These are phyloP conservation scores for Nothophoma quercina DNA, from an alignment of 2,329 filamentous ascomycete species.

Conservation along the genomic window DNA sequence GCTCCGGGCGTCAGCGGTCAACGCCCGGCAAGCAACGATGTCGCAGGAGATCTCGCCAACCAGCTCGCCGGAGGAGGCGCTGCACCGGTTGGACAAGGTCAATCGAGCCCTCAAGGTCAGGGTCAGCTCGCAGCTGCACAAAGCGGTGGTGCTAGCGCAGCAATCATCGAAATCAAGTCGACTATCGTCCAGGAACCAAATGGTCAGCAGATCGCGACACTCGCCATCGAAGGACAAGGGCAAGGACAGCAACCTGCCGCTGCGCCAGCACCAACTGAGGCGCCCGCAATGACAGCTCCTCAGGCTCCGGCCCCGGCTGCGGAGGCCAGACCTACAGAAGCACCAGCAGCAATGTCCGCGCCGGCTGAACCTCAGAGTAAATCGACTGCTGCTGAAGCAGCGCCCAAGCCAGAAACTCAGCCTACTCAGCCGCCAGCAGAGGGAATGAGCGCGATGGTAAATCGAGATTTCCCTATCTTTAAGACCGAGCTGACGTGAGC, in stretches of 20 bases:
- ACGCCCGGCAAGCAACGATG: conserved; percentile 9
- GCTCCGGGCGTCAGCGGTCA: conserved; percentile 10
- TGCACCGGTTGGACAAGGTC: conserved; percentile 1
- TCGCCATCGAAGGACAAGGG: conserved; percentile 15
- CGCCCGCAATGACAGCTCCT: conserved; percentile 5
- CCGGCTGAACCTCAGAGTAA: conserved; percentile 6
- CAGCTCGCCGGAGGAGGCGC: conserved; percentile 8
- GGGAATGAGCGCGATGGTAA: conserved; percentile 24
- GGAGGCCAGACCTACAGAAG: conserved; percentile 12
- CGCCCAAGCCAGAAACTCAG: conserved; percentile 12
- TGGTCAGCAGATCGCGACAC: conserved; percentile 18
- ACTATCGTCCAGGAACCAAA: conserved; percentile 21
- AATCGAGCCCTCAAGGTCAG: conserved; percentile 14
- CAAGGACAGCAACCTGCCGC: conserved; percentile 16
- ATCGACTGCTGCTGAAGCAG: conserved; percentile 2
- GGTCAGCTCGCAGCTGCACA: conserved; percentile 15
- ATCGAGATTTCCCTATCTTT: neutral
- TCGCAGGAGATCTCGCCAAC: conserved; percentile 15
- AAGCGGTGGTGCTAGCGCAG: conserved; percentile 6
- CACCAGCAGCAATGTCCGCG: conserved; percentile 14
- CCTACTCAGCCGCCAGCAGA: conserved; percentile 9
- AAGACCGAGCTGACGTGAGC: neutral
- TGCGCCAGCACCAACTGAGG: conserved; percentile 7
- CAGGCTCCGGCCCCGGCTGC: conserved; percentile 4
- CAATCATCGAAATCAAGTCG: conserved; percentile 21